A percentile compares a stretch with the other conserved stretches of the same genome.
Conservation (phyloP, 2,329 filamentous ascomycete genomes). For the Clarireedia sp. region DNA sequence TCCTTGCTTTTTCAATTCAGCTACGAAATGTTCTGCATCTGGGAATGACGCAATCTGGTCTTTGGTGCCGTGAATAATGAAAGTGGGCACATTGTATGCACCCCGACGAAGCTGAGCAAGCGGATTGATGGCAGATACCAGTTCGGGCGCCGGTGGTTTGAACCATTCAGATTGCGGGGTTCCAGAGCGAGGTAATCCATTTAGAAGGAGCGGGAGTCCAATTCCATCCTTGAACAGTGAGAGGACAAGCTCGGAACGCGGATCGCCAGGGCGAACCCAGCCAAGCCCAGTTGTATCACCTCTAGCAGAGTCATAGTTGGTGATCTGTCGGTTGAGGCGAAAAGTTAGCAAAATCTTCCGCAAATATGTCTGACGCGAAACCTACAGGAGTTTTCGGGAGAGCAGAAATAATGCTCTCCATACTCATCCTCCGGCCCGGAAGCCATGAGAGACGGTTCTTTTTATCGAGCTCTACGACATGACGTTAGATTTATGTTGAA, state of each 20-base stretch:
- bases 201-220: not conserved
- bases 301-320: not conserved
- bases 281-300: not conserved
- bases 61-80: not conserved
- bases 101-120: not conserved
- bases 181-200: not conserved
- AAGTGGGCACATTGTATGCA: not conserved
- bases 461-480: too few species aligned
- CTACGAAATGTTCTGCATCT: not conserved
- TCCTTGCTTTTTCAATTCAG: not conserved
- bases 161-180: not conserved
- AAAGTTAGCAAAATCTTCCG: not conserved
- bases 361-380: too few species aligned
- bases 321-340: not conserved
- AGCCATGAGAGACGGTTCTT: too few species aligned
- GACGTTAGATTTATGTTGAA: too few species aligned
- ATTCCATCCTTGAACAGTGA: conserved; percentile 2
- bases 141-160: not conserved
- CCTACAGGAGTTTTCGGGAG: too few species aligned
- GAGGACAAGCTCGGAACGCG: not conserved
- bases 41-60: not conserved
- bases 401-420: too few species aligned
- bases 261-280: conserved; percentile 1
- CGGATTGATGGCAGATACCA: not conserved
- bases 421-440: too few species aligned